These are phyloP conservation scores for Castanopsis chinensis DNA, from an alignment of 306 rosid species.

Conservation along the genomic window DNA sequence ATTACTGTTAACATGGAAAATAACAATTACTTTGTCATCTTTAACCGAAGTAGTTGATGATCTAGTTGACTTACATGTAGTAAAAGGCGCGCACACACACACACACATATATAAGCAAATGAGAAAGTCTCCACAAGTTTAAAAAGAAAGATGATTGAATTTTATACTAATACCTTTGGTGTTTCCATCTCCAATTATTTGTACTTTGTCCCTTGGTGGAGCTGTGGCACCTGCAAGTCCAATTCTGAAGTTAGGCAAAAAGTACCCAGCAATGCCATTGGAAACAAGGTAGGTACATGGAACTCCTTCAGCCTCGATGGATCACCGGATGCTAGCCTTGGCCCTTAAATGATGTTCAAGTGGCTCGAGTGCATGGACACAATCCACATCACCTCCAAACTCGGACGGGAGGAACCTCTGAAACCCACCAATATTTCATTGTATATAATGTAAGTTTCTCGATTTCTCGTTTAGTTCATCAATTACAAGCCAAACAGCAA, in stretches of 20 bases:
- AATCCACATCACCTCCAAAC: conserved; percentile 46
- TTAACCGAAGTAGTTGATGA: no score
- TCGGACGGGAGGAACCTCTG: conserved; percentile 32
- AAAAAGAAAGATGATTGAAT: not conserved
- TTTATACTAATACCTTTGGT: conserved; percentile 22
- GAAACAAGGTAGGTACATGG: conserved; percentile 23
- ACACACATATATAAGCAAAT: no score
- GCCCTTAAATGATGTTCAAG: not conserved
- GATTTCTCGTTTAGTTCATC: no score
- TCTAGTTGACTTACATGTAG: no score
- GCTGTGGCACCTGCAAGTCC: conserved; percentile 21
- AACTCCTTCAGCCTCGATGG: conserved; percentile 29
- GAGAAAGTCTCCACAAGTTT: no score
- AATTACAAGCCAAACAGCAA: no score
- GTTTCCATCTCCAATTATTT: conserved; percentile 46
- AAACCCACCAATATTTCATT: no score
- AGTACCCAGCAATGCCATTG: conserved; percentile 31
- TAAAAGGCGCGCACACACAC: no score
- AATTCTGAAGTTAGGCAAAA: conserved; percentile 32
- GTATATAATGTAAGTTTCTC: no score
- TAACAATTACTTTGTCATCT: not conserved
- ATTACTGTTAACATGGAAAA: conserved; percentile 22
- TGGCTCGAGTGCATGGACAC: conserved; percentile 29
- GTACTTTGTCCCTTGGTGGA: conserved; percentile 42
- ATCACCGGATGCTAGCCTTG: conserved; percentile 22